Conservation (phyloP, 306 rosid species). For the Quillaja saponaria region DNA sequence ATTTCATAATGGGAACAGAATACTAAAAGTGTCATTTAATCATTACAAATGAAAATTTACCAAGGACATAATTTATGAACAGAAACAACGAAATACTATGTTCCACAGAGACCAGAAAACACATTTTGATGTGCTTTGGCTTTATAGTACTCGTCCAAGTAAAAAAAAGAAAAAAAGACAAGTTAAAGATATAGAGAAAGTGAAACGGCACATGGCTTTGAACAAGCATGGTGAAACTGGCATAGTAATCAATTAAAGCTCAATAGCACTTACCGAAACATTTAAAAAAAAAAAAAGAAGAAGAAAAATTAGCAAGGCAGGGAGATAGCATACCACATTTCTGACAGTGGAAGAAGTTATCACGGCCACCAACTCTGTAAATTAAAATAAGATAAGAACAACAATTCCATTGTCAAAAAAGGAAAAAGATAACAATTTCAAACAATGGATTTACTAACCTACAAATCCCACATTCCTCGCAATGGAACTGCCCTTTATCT, state of each 20-base stretch:
- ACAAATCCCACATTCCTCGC: conserved; percentile 76
- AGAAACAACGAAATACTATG: no score
- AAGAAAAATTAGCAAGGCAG: conserved; percentile 12
- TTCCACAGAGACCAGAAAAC: no score
- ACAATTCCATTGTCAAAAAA: conserved; percentile 15
- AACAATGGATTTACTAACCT: conserved; percentile 45
- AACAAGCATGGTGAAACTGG: neutral
- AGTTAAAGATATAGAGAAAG: neutral
- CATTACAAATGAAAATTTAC: no score
- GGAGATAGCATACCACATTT: conserved; percentile 60
- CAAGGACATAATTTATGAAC: no score
- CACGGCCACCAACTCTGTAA: conserved; percentile 60
- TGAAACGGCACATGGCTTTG: neutral
- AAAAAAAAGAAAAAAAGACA: no score
- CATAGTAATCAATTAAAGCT: neutral
- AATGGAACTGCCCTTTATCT: conserved; percentile 60
- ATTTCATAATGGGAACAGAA: neutral
- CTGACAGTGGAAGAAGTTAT: conserved; percentile 65
- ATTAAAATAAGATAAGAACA: conserved; percentile 6
- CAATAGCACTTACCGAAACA: no score
- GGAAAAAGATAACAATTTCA: neutral
- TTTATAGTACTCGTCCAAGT: no score
- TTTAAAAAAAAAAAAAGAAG: neutral
- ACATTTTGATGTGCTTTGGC: no score
- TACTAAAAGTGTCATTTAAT: conserved; percentile 15